These are phyloP conservation scores for Eucalyptus regnans DNA, from an alignment of 345 rosid species.

Conservation along the genomic window DNA sequence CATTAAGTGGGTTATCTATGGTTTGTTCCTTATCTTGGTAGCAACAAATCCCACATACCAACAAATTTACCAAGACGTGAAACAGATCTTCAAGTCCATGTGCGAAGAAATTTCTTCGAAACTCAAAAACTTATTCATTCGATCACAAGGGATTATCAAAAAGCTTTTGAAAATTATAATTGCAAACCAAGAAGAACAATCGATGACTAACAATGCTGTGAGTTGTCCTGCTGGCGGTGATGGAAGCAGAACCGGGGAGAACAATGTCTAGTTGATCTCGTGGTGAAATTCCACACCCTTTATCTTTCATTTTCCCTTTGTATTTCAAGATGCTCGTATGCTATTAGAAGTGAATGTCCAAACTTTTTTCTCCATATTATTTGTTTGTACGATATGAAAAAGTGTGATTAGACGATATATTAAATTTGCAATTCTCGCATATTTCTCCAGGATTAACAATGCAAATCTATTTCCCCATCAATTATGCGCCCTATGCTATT, in stretches of 20 bases:
- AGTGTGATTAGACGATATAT: neutral
- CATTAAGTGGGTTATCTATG: neutral
- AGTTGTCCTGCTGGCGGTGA: neutral
- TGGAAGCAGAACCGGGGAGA: rapidly evolving
- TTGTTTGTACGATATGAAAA: too few species aligned
- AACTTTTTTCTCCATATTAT: neutral
- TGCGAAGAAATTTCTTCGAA: neutral
- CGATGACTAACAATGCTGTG: rapidly evolving
- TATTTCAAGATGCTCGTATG: neutral
- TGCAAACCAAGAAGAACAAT: neutral
- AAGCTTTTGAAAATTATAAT: neutral
- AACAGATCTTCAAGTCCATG: neutral
- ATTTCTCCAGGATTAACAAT: rapidly evolving
- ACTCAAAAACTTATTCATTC: neutral
- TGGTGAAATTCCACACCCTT: neutral
- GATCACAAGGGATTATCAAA: neutral
- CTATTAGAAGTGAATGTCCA: rapidly evolving
- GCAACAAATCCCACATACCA: neutral
- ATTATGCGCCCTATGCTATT: too few species aligned
- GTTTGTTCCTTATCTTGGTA: neutral
- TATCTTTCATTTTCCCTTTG: neutral
- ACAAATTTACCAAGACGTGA: neutral
- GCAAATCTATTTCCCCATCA: too few species aligned
- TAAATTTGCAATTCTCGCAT: too few species aligned
- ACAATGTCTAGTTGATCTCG: neutral